Percentiles rank a stretch among this genome's conserved stretches.
phyloP scores from a whole-genome alignment of 805 yeast species.

The Saccharomycopsis fermentans region DNA sequence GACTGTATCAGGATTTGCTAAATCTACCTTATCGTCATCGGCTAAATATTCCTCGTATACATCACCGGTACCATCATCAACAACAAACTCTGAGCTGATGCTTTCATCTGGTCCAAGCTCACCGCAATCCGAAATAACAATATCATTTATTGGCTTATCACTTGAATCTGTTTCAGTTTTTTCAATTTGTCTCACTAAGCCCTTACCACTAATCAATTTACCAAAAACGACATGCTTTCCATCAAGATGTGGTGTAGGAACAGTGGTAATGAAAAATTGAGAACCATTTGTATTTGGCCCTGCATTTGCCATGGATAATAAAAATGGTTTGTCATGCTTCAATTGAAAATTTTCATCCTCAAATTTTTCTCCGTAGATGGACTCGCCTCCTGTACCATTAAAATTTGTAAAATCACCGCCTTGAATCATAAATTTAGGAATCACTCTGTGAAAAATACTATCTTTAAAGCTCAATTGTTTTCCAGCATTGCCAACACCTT shows the following conservation, averaged over 20 bases:
- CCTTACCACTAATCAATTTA: constrained; percentile 71
- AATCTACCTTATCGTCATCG: constrained; percentile 61
- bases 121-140: constrained; percentile 72
- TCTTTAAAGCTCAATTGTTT: constrained; percentile 67
- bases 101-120: constrained; percentile 45
- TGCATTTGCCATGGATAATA: constrained; percentile 94
- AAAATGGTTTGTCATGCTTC: constrained; percentile 74
- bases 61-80: constrained; percentile 80
- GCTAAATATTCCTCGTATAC: constrained; percentile 63
- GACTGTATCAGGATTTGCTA: constrained; percentile 52
- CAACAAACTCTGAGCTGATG: constrained; percentile 34
- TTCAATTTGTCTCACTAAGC: constrained; percentile 71
- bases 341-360: constrained; percentile 82
- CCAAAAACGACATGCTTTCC: constrained; percentile 97
- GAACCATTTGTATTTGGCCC: constrained; percentile 96
- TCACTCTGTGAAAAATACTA: constrained; percentile 88
- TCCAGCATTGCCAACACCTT: constrained; percentile 54
- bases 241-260: constrained; percentile 86
- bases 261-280: constrained; percentile 90
- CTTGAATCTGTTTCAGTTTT: constrained; percentile 48
- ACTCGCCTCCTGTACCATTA: constrained; percentile 73
- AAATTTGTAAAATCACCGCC: constrained; percentile 85
- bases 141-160: constrained; percentile 66
- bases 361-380: constrained; percentile 74
- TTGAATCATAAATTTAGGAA: constrained; percentile 83